Evolutionary conservation across 805 yeast species (phyloP).

Genomic region (Clavispora vitiphila): DNA sequence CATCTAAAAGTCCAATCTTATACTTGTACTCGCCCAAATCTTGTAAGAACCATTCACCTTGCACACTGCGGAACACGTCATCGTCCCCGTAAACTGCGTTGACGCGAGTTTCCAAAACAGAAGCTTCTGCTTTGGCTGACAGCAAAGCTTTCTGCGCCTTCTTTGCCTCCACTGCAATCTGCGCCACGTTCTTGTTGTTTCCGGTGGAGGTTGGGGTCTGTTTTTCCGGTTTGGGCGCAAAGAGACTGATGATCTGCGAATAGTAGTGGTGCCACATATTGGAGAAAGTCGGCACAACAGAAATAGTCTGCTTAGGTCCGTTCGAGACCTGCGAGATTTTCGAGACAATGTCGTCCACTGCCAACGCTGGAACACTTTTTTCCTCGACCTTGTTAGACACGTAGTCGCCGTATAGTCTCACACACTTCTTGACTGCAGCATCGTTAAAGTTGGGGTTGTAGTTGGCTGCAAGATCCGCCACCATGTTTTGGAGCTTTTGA

Average conservation of each 20-base stretch:
- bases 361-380: not conserved
- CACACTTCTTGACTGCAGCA: slow-evolving; percentile 74
- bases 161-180: slow-evolving; percentile 8
- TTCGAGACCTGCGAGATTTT: not conserved
- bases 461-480: slow-evolving; percentile 46
- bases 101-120: slow-evolving; percentile 19
- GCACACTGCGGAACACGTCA: slow-evolving; percentile 58
- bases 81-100: slow-evolving; percentile 48
- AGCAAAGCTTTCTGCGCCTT: slow-evolving; percentile 14
- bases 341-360: not conserved
- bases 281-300: slow-evolving; percentile 16
- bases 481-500: slow-evolving; percentile 38
- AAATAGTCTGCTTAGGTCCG: not conserved
- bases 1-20: slow-evolving; percentile 52
- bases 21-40: slow-evolving; percentile 70
- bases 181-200: not conserved
- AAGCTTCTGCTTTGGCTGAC: slow-evolving; percentile 11
- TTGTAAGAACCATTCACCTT: slow-evolving; percentile 42
- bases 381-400: slow-evolving; percentile 31
- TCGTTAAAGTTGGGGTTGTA: slow-evolving; percentile 86
- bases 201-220: too few relatives aligned
- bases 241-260: not conserved
- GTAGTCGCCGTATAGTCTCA: slow-evolving; percentile 49
- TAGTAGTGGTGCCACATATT: slow-evolving; percentile 24
- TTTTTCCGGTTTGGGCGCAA: not conserved